Base-by-base conservation (phyloP, 371 early-diverging fungal species). In the Actinomucor elegans region DNA sequence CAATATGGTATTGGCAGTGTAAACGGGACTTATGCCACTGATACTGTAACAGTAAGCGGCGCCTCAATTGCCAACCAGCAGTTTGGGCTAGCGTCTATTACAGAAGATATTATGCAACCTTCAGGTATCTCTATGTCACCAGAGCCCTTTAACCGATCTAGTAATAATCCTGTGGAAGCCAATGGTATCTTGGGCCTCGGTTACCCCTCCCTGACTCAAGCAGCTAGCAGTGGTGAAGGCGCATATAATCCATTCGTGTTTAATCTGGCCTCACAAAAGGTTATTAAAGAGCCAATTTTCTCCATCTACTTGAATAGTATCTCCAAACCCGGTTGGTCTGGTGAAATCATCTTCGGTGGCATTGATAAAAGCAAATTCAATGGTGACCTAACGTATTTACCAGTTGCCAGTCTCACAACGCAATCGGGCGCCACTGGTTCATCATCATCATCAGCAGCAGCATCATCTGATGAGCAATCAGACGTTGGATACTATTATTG, bases 291-390 rank as follows among this genome's bases (percentile, higher is more conserved):
- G 4, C 71, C 77, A 1, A 45, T 77, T 11, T 77, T 77, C 47
- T 71, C 74, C 4, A 66, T 77, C 24, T 77, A 57, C 29, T 56
- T 77, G 21, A 69, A 71, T 36, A 55, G 57, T 15, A 63, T 48
- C 5, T 41, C 55, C 2, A 20, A 66, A 31, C 28, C 52, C 11
- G 71, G 69, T 5, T 73, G 69, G 64, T 61, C 74, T 1, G 88
- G 85, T 12, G 80, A 84, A 45, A 73, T 85, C 38, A 76, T 76
- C 18, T 73, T 88, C 64, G 85, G 84, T 6, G 85, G 80, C 2
- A 70, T 73, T 29, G 83, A 88, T 55, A 14, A 48, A 12, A 46
- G 69, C 41, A 80, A 79, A 55, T 84, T 68, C 54, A 51, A 60
- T 1, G 86, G 86, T 10, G 61, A 70, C 3, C 41, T 86, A 34